These are phyloP conservation scores for Aegilops bicornis DNA, from an alignment of 176 grass and related monocot species.

Conservation along the genomic window DNA sequence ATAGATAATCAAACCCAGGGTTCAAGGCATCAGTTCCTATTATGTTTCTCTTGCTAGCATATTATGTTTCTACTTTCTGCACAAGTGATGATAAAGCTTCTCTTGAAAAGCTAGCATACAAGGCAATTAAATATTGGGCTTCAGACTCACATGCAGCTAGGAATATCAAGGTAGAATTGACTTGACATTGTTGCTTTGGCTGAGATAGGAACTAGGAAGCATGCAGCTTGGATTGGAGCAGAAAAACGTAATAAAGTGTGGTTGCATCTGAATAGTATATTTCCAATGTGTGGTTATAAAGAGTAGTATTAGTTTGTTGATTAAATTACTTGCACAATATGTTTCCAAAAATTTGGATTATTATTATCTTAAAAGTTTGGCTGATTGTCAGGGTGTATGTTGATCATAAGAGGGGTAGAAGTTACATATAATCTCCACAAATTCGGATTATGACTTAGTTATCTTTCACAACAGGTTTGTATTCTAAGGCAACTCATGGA, in stretches of 20 bases:
- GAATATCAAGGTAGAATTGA: neutral
- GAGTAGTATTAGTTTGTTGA: neutral
- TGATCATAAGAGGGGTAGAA: neutral
- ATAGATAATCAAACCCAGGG: neutral
- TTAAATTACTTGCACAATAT: neutral
- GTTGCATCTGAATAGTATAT: neutral
- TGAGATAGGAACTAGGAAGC: neutral
- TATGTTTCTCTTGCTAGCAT: neutral
- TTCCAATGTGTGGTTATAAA: too few species aligned
- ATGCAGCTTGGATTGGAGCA: neutral
- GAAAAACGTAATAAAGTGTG: neutral
- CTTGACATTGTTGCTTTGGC: neutral
- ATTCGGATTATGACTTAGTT: neutral
- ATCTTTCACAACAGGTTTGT: neutral
- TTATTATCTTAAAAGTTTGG: too few species aligned
- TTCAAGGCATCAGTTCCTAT: neutral
- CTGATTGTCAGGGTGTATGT: neutral
- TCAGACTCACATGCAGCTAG: neutral
- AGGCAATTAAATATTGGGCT: neutral
- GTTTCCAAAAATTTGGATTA: neutral
- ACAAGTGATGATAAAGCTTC: neutral
- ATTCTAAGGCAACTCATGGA: neutral
- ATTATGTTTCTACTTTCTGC: slow-evolving; percentile 22
- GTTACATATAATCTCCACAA: neutral
- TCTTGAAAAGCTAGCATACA: neutral